Conservation (phyloP, 345 rosid genomes). For the Toxicodendron radicans region DNA sequence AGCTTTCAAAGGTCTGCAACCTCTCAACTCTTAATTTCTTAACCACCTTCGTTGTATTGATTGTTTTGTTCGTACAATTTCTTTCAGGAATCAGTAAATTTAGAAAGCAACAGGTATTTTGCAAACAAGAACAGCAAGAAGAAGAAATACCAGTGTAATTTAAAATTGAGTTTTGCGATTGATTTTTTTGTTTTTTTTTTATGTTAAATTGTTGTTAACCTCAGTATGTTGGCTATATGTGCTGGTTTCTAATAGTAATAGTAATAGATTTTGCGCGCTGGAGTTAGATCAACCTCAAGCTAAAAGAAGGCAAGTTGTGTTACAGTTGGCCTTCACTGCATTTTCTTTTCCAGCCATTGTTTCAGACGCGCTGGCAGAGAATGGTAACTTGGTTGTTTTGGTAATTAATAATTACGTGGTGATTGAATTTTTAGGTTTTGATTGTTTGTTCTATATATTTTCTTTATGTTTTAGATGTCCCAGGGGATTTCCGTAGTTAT, state of each 20-base stretch:
- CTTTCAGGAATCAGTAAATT: constrained; percentile 23
- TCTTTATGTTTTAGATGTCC: constrained; percentile 24
- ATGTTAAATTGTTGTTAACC: not conserved
- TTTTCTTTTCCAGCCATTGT: constrained; percentile 44
- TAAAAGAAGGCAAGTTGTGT: constrained; percentile 58
- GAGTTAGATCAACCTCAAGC: constrained; percentile 17
- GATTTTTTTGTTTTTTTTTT: not conserved
- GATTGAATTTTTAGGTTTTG: not conserved
- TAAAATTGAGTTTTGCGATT: not conserved
- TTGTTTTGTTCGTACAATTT: not conserved
- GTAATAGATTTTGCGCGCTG: constrained; percentile 16
- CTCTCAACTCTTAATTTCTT: constrained; percentile 10
- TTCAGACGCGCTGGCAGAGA: constrained; percentile 44
- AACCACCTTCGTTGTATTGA: not conserved
- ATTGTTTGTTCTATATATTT: not conserved
- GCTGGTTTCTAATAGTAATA: not conserved
- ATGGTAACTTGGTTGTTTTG: constrained; percentile 17
- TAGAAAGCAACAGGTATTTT: constrained; percentile 22
- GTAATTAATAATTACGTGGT: not conserved
- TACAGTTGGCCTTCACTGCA: constrained; percentile 48
- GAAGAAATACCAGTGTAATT: not conserved
- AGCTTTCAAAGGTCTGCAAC: constrained; percentile 20
- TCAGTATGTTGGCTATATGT: not conserved
- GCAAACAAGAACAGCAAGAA: constrained; percentile 20
- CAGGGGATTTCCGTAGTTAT: constrained; percentile 53